These are phyloP conservation scores for Sclerotinia spermophila DNA, from an alignment of 2,329 filamentous ascomycete genomes.

Conservation along the genomic window DNA sequence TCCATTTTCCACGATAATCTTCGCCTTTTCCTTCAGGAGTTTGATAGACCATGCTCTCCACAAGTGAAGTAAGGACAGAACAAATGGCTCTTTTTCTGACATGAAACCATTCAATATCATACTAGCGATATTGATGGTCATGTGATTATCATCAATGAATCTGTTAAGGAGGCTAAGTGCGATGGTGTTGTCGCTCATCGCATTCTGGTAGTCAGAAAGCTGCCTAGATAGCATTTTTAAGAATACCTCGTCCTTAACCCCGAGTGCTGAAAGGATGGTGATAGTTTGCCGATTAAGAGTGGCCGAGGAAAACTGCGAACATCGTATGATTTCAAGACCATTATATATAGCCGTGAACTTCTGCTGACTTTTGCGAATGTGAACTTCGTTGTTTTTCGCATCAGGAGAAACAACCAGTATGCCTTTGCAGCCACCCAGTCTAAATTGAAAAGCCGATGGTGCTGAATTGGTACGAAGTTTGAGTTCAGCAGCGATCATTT, in stretches of 20 bases:
- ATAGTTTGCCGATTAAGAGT: conserved; percentile 90
- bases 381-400: conserved; percentile 63
- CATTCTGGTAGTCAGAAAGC: conserved; percentile 62
- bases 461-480: conserved; percentile 54
- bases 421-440: conserved; percentile 89
- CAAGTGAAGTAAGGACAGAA: conserved; percentile 71
- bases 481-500: conserved; percentile 69
- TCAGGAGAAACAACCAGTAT: conserved; percentile 74
- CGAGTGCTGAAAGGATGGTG: conserved; percentile 73
- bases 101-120: conserved; percentile 83
- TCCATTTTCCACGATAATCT: conserved; percentile 75
- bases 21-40: conserved; percentile 86
- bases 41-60: conserved; percentile 92
- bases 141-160: conserved; percentile 82
- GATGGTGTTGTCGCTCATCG: conserved; percentile 61
- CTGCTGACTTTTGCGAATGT: conserved; percentile 78
- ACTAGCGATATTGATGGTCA: conserved; percentile 67
- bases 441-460: conserved; percentile 87
- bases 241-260: conserved; percentile 66
- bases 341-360: conserved; percentile 75
- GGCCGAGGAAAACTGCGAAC: conserved; percentile 71
- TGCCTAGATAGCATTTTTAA: conserved; percentile 63
- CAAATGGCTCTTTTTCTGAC: conserved; percentile 70
- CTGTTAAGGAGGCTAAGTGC: conserved; percentile 67
- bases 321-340: conserved; percentile 79